Evolutionary conservation across 352 stramenopile species (phyloP), one percentile per base, ranked within the genome.

Genomic region (Pythium pyrilobum): DNA sequence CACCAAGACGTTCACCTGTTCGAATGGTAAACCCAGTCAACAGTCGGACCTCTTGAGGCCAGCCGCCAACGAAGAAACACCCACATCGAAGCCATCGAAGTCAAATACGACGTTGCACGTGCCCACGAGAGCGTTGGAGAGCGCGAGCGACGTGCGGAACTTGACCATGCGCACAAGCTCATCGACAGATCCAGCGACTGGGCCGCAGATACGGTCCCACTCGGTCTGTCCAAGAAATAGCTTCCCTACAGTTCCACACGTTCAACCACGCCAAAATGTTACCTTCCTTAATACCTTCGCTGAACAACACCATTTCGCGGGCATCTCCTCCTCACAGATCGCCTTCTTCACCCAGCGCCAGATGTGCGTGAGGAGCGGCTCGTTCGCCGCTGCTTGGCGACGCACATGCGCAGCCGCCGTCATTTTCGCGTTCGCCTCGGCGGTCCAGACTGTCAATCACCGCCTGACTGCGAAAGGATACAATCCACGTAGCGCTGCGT

Each of bases 51-150:
- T 32, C 2, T 42, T 21, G 28, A 16, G 2, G 27, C 34, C 9
- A 25, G 33, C 50, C 40, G 32, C 3, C 38, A 50, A 9, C 4
- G 12, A 40, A 11, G 3, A 40, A 34, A 25, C 9, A 58, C 46
- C 3, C 25, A 64, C 41, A 46, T 61, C 42, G 42, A 94, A 92
- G 15, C 67, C 57, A 51, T 91, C 73, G 52, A 81, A 83, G 48
- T 87, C 75, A 47, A 94, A 94, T 28, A 94, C 76, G 4, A 79
- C 74, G 33, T 91, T 85, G 61, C 83, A 89, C n/a, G 71, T 77
- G 25, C 69, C 68, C 29, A 85, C 74, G 25, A 92, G 79, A 33
- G 65, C 29, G 7, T 29, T 54, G 2, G 79, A 87, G 13, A 94
- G 74, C 31, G 80, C 80, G 36, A 89, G 28, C 40, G 71, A 74